Conservation (phyloP, 441 rosid genomes). For the Populus trichocarpa region DNA sequence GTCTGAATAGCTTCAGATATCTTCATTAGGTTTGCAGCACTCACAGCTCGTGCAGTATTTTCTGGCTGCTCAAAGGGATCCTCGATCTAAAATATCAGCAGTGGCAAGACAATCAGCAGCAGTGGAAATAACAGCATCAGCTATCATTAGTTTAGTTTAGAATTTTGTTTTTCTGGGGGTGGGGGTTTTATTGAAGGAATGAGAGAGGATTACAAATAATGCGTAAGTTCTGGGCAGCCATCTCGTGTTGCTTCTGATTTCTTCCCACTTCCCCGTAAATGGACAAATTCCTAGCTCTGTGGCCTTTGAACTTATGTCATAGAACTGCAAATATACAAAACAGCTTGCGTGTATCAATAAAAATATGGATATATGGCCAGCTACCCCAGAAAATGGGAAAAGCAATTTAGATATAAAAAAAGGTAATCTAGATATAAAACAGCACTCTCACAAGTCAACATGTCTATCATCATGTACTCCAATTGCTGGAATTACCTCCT, state of each 20-base stretch:
- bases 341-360: neutral
- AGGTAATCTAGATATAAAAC: neutral
- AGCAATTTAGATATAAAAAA: neutral
- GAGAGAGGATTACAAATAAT: conserved; percentile 47
- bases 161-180: neutral
- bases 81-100: conserved; percentile 55
- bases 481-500: neutral
- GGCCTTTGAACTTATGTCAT: conserved; percentile 46
- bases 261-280: conserved; percentile 70
- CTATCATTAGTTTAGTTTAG: neutral
- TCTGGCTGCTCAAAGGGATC: conserved; percentile 92
- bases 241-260: conserved; percentile 49
- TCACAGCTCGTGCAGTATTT: conserved; percentile 72
- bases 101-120: conserved; percentile 7
- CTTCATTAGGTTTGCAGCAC: conserved; percentile 40
- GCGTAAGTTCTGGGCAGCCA: conserved; percentile 84
- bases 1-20: conserved; percentile 54
- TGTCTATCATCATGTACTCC: neutral
- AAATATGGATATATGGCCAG: neutral
- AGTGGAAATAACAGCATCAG: neutral
- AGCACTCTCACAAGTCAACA: neutral
- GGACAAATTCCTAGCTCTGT: conserved; percentile 66
- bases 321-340: conserved; percentile 47
- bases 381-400: neutral
- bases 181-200: neutral